A percentile compares a stretch with the other conserved stretches of the same genome.
phyloP scores from a whole-genome alignment of 192 early-diverging fungal species.

The Cetraspora pellucida region DNA sequence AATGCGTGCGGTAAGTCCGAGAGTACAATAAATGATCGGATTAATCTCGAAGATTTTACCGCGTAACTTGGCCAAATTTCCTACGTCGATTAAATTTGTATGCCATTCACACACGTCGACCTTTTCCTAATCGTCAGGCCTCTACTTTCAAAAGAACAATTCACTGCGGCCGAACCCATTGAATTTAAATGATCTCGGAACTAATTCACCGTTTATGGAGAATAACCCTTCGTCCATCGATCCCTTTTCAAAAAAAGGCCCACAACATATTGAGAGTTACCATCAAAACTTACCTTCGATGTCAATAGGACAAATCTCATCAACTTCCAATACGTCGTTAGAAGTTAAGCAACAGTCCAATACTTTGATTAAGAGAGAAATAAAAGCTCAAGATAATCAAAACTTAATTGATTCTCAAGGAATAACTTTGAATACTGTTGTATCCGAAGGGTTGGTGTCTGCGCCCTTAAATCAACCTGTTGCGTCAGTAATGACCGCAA shows the following conservation, averaged over 20 bases:
- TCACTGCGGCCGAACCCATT: conserved; percentile 1
- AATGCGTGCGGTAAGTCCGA: conserved; percentile 31
- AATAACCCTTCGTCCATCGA: not conserved
- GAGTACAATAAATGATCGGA: conserved; percentile 15
- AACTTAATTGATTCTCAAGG: not conserved
- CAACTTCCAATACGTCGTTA: not conserved
- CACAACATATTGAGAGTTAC: not conserved
- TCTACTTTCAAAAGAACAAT: conserved; percentile 34
- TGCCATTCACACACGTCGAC: conserved; percentile 9
- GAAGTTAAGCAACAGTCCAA: not conserved
- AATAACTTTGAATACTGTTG: not conserved
- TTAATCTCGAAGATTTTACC: conserved; percentile 18
- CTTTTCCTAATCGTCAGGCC: conserved; percentile 31
- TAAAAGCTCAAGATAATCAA: not conserved
- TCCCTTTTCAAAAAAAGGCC: not conserved
- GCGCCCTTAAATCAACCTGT: not conserved
- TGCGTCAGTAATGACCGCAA: not conserved
- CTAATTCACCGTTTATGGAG: not conserved
- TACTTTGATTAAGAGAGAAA: not conserved
- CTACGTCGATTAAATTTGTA: conserved; percentile 20
- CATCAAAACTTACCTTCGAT: not conserved
- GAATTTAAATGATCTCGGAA: not conserved
- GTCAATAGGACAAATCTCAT: not conserved
- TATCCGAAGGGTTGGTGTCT: not conserved
- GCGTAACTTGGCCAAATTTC: conserved; percentile 19